Conservation (phyloP, 1,284 basidiomycete genomes). For the Leucoagaricus sp. region DNA sequence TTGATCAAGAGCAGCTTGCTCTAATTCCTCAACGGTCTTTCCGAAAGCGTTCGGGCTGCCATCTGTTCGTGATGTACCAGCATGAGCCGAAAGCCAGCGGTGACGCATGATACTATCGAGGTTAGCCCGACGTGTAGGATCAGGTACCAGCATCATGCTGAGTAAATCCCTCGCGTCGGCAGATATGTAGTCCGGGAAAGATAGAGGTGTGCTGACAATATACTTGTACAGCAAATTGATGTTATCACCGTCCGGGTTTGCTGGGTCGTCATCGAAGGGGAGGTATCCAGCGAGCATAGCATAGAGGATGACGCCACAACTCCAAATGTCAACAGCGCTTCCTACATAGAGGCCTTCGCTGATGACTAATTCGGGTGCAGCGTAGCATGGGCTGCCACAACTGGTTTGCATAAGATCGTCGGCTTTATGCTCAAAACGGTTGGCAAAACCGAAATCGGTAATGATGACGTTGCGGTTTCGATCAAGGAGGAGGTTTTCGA, state of each 20-base stretch:
- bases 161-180: conserved; percentile 56
- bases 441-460: conserved; percentile 99
- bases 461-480: conserved; percentile 98
- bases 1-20: conserved; percentile 79
- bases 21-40: conserved; percentile 76
- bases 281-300: conserved; percentile 99
- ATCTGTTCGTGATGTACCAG: conserved; percentile 36
- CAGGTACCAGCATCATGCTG: conserved; percentile 87
- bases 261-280: conserved; percentile 99
- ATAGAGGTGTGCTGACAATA: conserved; percentile 94
- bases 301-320: conserved; percentile 98
- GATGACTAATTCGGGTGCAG: conserved; percentile 98
- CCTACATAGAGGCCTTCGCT: conserved; percentile 97
- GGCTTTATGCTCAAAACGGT: conserved; percentile 88
- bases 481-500: conserved; percentile 97
- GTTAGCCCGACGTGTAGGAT: conserved; percentile 78
- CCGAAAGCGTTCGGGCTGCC: conserved; percentile 53
- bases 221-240: conserved; percentile 99
- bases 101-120: conserved; percentile 81
- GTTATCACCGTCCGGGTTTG: conserved; percentile 98
- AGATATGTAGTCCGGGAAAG: conserved; percentile 93
- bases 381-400: conserved; percentile 98
- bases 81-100: conserved; percentile 77
- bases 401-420: conserved; percentile 99
- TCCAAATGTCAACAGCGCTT: conserved; percentile 99